These are phyloP conservation scores for Phyllosticta ampelicida DNA, from an alignment of 2,329 filamentous ascomycete species.

Conservation along the genomic window DNA sequence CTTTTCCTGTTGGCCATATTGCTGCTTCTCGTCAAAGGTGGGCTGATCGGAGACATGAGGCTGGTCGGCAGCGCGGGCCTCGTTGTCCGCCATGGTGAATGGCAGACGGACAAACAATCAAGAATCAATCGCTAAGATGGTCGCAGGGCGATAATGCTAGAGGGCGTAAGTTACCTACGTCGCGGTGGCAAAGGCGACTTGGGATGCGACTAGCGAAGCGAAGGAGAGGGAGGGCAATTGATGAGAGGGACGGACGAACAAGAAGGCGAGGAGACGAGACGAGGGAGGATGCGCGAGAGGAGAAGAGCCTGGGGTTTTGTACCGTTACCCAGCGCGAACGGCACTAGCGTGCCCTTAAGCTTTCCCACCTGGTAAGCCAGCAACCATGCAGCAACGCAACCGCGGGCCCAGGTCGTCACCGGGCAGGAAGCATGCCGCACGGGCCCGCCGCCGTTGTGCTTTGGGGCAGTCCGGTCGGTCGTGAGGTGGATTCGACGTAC, in stretches of 20 bases:
- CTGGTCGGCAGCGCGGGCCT: neutral
- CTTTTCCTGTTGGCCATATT: slow-evolving; percentile 12
- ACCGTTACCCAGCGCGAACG: neutral
- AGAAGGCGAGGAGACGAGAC: neutral
- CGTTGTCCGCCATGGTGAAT: slow-evolving; percentile 9
- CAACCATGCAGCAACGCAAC: neutral
- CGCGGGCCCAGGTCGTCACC: neutral
- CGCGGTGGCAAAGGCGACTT: neutral
- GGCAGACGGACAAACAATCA: neutral
- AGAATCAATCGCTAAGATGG: slow-evolving; percentile 3
- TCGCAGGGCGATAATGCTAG: neutral
- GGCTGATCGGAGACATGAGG: slow-evolving; percentile 20
- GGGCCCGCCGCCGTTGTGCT: neutral
- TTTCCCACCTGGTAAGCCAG: neutral
- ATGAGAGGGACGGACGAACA: neutral
- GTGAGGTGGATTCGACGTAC: neutral
- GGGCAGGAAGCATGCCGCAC: neutral
- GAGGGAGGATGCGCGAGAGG: neutral
- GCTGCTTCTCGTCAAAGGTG: slow-evolving; percentile 21
- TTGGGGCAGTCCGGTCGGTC: neutral
- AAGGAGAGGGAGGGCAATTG: neutral
- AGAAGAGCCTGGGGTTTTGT: neutral
- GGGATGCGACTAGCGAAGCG: neutral
- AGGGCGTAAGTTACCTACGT: neutral
- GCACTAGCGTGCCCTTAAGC: neutral